Base-by-base conservation (phyloP, 345 rosid genomes). In the Psidium friedrichsthalianum region DNA sequence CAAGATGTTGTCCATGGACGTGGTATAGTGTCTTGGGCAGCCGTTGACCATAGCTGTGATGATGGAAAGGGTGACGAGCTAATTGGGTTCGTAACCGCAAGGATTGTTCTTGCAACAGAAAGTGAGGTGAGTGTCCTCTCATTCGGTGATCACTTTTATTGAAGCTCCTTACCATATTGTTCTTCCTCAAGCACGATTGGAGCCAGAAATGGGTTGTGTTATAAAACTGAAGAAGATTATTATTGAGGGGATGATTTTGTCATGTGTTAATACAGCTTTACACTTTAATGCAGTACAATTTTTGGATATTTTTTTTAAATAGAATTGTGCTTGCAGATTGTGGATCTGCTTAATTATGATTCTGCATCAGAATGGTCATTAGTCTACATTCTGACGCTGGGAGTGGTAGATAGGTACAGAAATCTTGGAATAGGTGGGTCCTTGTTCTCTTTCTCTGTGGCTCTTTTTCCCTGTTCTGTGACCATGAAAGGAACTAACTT, bases 1-100 rank as follows among this genome's bases (percentile, higher is more conserved):
- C 97, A 93, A 87, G 93, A 91, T 88, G 98, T 93, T 90, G 99
- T 95, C 74, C 91, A 90, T 90, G 94, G 92, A 84, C 91, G 88
- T 74, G 95, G 94, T 86, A 94, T 95, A 82, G 90, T 97, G 88
- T 93, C 99, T 20, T 97, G 98, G 98, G 99, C 94, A 89, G 99
- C 98, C 84, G 94, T 95, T 87, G 98, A 97, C 87, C 90, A 95
- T 76, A 92, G 93, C 88, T 93, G 94, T 32, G 93, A 94, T 61
- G 89, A 95, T 91, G 97, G 92, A 88, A 87, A 87, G 27, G 88
- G 90, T 59, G 96, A 97, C 74, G 98, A 95, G 88, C 94, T 95
- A 86, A 92, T 97, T 90, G 99, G 99, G 85, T 97, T 97, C 87
- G 94, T 97, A 74, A 95, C 99, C 84, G 98, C 96, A 83, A 89